Percentiles rank a stretch among this genome's conserved stretches.
phyloP scores from a whole-genome alignment of 139 green algal genomes.

The Tetratostichococcus sp. region DNA sequence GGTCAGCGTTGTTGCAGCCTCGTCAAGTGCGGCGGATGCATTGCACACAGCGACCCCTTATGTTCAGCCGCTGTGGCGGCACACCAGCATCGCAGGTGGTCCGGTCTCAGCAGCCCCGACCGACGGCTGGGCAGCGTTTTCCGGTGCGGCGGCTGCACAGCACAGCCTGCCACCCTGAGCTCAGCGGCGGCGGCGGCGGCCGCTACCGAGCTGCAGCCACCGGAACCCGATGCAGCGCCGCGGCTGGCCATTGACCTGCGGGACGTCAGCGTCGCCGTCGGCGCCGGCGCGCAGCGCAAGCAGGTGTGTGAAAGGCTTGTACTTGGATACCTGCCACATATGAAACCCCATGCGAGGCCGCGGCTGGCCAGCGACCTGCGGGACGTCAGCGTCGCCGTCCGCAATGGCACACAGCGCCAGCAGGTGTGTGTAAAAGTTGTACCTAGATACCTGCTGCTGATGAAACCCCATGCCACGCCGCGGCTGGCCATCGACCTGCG shows the following conservation, averaged over 20 bases:
- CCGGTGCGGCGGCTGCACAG: no score
- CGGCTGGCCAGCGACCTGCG: not conserved
- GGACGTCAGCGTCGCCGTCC: not conserved
- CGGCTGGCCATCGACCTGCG: not conserved
- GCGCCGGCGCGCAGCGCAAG: not conserved
- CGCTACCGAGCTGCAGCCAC: not conserved
- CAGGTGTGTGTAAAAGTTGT: not conserved
- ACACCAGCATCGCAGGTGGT: no score
- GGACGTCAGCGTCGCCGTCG: not conserved
- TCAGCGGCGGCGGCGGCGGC: no score
- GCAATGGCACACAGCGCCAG: not conserved
- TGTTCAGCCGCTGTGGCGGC: no score
- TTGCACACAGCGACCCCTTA: no score
- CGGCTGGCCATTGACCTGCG: not conserved
- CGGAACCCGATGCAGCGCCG: not conserved
- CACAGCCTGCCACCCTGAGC: no score
- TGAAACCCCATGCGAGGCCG: not conserved
- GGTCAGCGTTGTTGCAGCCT: no score
- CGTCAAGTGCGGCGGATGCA: no score
- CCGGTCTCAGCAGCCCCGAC: no score
- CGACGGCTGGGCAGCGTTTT: no score
- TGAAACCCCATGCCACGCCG: not conserved
- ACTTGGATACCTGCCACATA: no score
- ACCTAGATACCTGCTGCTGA: no score
- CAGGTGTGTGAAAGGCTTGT: not conserved